These are phyloP conservation scores for Tuber brumale DNA, from an alignment of 495 filamentous ascomycete genomes.

Conservation along the genomic window DNA sequence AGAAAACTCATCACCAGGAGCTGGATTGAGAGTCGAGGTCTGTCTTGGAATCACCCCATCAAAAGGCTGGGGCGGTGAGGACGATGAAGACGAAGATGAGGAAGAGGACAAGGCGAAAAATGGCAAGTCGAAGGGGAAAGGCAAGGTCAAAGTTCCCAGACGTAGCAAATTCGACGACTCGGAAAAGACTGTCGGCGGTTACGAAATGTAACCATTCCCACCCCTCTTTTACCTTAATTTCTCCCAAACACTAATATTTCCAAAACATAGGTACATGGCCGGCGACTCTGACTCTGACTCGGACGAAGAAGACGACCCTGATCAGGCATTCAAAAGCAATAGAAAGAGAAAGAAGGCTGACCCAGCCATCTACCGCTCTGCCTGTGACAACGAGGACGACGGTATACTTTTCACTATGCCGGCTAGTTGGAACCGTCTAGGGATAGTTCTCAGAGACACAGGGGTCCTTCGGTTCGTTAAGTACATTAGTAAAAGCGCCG, in stretches of 20 bases:
- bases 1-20: slow-evolving; percentile 48
- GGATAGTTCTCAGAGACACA: slow-evolving; percentile 78
- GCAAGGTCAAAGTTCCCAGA: slow-evolving; percentile 37
- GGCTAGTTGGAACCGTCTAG: slow-evolving; percentile 82
- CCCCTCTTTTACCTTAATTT: neutral
- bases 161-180: slow-evolving; percentile 40
- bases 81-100: slow-evolving; percentile 51
- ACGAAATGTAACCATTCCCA: slow-evolving; percentile 34
- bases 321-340: slow-evolving; percentile 29
- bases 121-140: slow-evolving; percentile 35
- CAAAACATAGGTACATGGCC: slow-evolving; percentile 34
- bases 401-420: slow-evolving; percentile 85
- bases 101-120: slow-evolving; percentile 45
- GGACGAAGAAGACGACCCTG: slow-evolving; percentile 18
- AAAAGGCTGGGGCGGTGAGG: slow-evolving; percentile 70
- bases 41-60: slow-evolving; percentile 78
- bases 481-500: slow-evolving; percentile 75
- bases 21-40: slow-evolving; percentile 77
- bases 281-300: slow-evolving; percentile 32
- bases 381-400: slow-evolving; percentile 70
- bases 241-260: neutral
- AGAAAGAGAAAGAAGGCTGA: slow-evolving; percentile 56
- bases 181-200: slow-evolving; percentile 37
- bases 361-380: slow-evolving; percentile 76
- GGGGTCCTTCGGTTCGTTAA: slow-evolving; percentile 90